Evolutionary conservation across 2,329 filamentous ascomycete genomes (phyloP).

Genomic region (Aspergillus fructus): DNA sequence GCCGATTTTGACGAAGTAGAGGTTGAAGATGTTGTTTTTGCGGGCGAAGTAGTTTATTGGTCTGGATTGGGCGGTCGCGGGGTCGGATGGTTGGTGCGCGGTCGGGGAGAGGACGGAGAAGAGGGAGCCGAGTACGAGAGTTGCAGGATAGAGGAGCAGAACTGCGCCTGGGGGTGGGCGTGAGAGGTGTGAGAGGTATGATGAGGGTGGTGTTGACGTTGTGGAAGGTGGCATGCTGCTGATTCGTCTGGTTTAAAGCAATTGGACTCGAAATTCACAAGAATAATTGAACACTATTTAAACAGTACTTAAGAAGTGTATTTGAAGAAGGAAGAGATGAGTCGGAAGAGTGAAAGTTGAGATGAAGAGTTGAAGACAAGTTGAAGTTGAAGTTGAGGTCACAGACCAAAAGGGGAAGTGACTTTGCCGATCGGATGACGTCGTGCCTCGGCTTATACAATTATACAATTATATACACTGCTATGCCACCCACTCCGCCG

Average conservation of each 20-base stretch:
- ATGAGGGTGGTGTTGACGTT: slow-evolving; percentile 4
- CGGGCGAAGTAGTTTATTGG: slow-evolving; percentile 75
- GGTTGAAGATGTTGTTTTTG: slow-evolving; percentile 90
- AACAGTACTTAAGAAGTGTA: not conserved
- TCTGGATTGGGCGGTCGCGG: slow-evolving; percentile 26
- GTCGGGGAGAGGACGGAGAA: slow-evolving; percentile 77
- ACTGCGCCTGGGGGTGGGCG: slow-evolving; percentile 36
- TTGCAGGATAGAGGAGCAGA: slow-evolving; percentile 71
- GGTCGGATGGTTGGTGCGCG: slow-evolving; percentile 52
- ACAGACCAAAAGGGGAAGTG: not conserved
- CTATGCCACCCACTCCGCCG: slow-evolving; percentile 3
- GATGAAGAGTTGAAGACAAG: not conserved
- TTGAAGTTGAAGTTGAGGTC: not conserved
- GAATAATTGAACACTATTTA: not conserved
- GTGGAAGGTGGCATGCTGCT: slow-evolving; percentile 10
- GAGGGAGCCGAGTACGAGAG: slow-evolving; percentile 77
- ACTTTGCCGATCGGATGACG: not conserved
- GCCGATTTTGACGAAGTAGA: slow-evolving; percentile 89
- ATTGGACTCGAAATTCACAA: not conserved
- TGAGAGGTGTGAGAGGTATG: slow-evolving; percentile 5
- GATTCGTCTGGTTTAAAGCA: not conserved
- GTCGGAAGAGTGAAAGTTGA: not conserved
- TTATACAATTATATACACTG: no score
- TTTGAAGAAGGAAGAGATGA: not conserved
- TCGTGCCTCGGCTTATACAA: not conserved